Percentiles rank a stretch among this genome's conserved stretches.
These are phyloP conservation scores for Acanthochlamys bracteata DNA, from an alignment of 106 monocot species.

Conservation along the genomic window DNA sequence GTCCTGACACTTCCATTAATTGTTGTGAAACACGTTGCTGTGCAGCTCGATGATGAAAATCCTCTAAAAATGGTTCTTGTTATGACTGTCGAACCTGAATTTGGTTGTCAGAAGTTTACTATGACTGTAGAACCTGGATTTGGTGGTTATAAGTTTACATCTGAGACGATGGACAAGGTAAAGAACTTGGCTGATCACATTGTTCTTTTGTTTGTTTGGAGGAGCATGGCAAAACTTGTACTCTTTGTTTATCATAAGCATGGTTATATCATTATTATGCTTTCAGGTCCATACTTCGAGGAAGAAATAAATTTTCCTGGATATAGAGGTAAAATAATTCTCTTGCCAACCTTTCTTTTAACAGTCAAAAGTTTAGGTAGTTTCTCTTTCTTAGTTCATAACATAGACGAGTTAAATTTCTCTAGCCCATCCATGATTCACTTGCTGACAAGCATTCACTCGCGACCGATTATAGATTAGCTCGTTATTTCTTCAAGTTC, in stretches of 20 bases:
- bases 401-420: no score
- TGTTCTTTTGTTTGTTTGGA: not conserved
- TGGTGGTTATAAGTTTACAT: conserved; percentile 98
- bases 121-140: conserved; percentile 99
- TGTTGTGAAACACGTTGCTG: conserved; percentile 10
- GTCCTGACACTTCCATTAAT: not conserved
- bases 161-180: conserved; percentile 96
- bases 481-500: no score
- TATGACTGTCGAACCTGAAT: conserved; percentile 98
- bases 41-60: conserved; percentile 74
- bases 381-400: no score
- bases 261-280: no score
- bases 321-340: conserved; percentile 63
- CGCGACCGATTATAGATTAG: no score
- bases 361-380: not conserved
- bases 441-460: no score
- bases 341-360: not conserved
- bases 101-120: conserved; percentile 96
- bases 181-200: not conserved
- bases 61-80: conserved; percentile 91
- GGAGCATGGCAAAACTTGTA: not conserved
- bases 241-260: not conserved
- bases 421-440: no score
- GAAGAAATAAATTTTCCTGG: conserved; percentile 71
- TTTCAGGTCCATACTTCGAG: conserved; percentile 66